Evolutionary conservation across 768 basidiomycete species (phyloP).

Genomic region (Rickenella mellea): DNA sequence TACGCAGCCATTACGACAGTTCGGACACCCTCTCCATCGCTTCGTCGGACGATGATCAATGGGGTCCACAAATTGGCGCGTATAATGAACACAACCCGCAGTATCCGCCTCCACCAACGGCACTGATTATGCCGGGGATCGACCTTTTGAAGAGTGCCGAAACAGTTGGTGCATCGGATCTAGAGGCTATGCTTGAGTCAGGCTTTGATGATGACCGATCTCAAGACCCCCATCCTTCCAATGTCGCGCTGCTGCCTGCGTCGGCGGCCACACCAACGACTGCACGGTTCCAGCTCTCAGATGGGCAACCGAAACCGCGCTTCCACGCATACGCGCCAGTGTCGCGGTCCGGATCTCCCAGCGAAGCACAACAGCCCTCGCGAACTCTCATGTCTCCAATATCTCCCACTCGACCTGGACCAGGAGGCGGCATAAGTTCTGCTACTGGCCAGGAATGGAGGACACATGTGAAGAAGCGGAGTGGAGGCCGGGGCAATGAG

Average conservation of each 20-base stretch:
- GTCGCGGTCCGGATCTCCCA: constrained; percentile 35
- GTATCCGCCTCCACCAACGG: constrained; percentile 83
- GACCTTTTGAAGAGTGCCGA: constrained; percentile 22
- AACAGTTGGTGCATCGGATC: constrained; percentile 59
- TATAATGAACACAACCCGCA: constrained; percentile 81
- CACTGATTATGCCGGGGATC: constrained; percentile 37
- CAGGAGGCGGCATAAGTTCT: constrained; percentile 24
- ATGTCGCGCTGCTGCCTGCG: constrained; percentile 18
- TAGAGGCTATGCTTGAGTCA: constrained; percentile 87
- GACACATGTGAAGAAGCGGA: constrained; percentile 32
- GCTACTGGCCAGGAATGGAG: constrained; percentile 23
- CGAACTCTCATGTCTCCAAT: constrained; percentile 16
- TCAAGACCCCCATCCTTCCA: constrained; percentile 16
- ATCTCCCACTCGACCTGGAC: constrained; percentile 19
- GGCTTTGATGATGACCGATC: constrained; percentile 76
- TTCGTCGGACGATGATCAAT: constrained; percentile 91
- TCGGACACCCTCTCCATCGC: constrained; percentile 75
- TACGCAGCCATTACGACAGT: constrained; percentile 52
- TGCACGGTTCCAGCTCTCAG: constrained; percentile 55
- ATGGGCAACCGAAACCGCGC: constrained; percentile 36
- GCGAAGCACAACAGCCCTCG: constrained; percentile 19
- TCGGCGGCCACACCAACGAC: constrained; percentile 24
- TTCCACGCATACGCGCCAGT: constrained; percentile 51
- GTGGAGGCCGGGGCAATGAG: constrained; percentile 23
- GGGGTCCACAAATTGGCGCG: constrained; percentile 90